Evolutionary conservation across 2,329 filamentous ascomycete genomes (phyloP).

Genomic region (Albophoma yamanashiensis): DNA sequence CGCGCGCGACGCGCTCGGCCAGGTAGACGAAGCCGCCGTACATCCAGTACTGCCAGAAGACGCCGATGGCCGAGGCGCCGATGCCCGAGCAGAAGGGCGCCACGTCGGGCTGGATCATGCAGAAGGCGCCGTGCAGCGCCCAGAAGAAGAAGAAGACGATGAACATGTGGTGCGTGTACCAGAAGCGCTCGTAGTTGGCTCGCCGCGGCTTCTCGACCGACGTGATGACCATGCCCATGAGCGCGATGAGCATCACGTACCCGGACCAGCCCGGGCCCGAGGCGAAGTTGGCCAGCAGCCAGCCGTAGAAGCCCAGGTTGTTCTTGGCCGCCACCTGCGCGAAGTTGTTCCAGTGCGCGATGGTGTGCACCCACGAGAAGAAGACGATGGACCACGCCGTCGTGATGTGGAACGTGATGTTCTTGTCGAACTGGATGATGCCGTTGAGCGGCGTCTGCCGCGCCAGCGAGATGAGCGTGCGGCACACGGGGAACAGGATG

Average conservation of each 20-base stretch:
- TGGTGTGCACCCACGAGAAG: slow-evolving; percentile 77
- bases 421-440: slow-evolving; percentile 82
- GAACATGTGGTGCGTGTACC: slow-evolving; percentile 85
- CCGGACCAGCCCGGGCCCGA: slow-evolving; percentile 80
- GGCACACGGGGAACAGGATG: slow-evolving; percentile 71
- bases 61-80: slow-evolving; percentile 54
- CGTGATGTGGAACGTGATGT: slow-evolving; percentile 79
- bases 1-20: slow-evolving; percentile 66
- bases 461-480: slow-evolving; percentile 71
- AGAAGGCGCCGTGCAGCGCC: slow-evolving; percentile 82
- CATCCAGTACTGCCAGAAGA: slow-evolving; percentile 89
- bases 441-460: slow-evolving; percentile 75
- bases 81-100: slow-evolving; percentile 67
- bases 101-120: slow-evolving; percentile 80
- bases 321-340: slow-evolving; percentile 66
- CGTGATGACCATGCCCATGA: slow-evolving; percentile 71
- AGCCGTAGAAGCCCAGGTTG: slow-evolving; percentile 68
- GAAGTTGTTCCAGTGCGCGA: slow-evolving; percentile 83
- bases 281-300: slow-evolving; percentile 64
- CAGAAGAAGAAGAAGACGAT: slow-evolving; percentile 84
- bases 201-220: slow-evolving; percentile 68
- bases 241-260: slow-evolving; percentile 69
- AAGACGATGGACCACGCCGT: slow-evolving; percentile 84
- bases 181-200: slow-evolving; percentile 81
- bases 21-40: slow-evolving; percentile 74